Evolutionary conservation across 345 rosid genomes (phyloP).

Genomic region (Cardamine occulta): DNA sequence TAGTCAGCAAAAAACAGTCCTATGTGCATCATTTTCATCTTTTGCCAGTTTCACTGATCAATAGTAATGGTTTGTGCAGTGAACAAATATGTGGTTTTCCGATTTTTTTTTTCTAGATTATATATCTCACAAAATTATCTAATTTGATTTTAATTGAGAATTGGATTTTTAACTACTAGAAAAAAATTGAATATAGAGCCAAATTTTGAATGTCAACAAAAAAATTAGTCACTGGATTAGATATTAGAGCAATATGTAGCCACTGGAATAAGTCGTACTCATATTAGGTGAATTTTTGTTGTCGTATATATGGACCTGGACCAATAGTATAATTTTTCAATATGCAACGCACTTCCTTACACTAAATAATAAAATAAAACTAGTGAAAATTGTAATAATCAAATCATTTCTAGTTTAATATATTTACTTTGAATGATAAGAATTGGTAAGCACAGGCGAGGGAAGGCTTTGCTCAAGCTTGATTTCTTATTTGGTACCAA

Average conservation of each 20-base stretch:
- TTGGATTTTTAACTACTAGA: background rate
- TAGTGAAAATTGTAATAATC: background rate
- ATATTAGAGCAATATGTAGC: background rate
- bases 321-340: conserved; percentile 2
- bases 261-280: conserved; percentile 30
- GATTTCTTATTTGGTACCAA: background rate
- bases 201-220: background rate
- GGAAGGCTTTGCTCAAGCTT: background rate
- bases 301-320: conserved; percentile 37
- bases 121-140: background rate
- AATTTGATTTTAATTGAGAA: background rate
- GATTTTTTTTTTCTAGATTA: background rate
- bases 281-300: conserved; percentile 35
- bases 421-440: background rate
- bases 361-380: background rate
- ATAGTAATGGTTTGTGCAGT: conserved; percentile 19
- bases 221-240: background rate
- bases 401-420: background rate
- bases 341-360: conserved; percentile 17
- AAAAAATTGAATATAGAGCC: background rate
- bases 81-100: background rate
- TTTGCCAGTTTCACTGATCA: conserved; percentile 30
- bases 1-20: conserved; percentile 26
- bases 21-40: conserved; percentile 32
- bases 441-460: conserved; percentile 18